Base-by-base conservation (phyloP, 768 basidiomycete genomes). In the Naganishia friedmannii region DNA sequence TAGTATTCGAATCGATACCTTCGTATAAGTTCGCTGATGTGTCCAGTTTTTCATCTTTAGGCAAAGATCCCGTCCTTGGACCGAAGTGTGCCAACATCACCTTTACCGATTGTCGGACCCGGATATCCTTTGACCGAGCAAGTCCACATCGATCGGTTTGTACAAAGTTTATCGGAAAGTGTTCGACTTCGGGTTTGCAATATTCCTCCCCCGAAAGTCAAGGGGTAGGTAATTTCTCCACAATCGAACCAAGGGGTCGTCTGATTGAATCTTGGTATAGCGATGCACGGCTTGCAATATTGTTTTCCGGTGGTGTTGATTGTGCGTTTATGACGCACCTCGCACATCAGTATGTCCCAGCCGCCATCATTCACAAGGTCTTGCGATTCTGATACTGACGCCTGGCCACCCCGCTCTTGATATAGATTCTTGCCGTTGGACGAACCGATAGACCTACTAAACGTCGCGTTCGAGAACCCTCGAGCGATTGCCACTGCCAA, bases 241-340 rank as follows among this genome's bases (percentile, higher is more conserved):
- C 23, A 46, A 13, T 31, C 23, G 42, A n/a, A 19, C 21, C 23
- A 45, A 17, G 48, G 46, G 55, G 42, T 48, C 32, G 39, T 37
- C 70, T 13, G 21, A 26, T 46, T 55, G 48, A 13, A 56, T 67
- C 37, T 60, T 66, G 53, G 68, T 4, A 85, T 26, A 79, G 80
- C 0, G 39, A 74, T 8, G 75, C 82, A 0, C 75, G 89, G 65
- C 84, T 96, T 2, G 93, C 90, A 1, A 85, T 99, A 10, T 85
- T 99, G 10, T 99, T 98, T 80, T 95, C 92, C 45, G 96, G 96
- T 34, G 96, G 96, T 0, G 92, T 99, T 53, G 96, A 99, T 78
- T 97, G 89, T 13, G 89, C 94, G 0, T 83, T 91, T 48, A 75
- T 98, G 8, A 87, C 94, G 0, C 89, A 86, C 76, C 83, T 99